Evolutionary conservation across 2,329 filamentous ascomycete genomes (phyloP).

Genomic region (Xylaria hypoxylon): DNA sequence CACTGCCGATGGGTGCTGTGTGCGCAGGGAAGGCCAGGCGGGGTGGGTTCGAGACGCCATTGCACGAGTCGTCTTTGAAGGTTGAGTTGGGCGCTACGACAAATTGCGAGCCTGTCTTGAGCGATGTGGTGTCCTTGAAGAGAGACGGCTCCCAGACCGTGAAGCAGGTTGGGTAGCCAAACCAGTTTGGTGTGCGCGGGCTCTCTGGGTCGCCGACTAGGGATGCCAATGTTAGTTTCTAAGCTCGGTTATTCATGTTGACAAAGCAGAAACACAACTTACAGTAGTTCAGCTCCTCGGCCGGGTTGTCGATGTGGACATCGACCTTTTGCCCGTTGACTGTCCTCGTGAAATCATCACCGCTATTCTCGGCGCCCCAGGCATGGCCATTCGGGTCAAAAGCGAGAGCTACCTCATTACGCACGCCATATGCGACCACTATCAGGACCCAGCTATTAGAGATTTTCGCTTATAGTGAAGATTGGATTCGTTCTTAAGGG

Average conservation of each 20-base stretch:
- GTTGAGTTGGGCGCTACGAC: conserved; percentile 50
- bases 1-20: conserved; percentile 57
- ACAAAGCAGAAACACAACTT: conserved; percentile 13
- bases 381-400: conserved; percentile 55
- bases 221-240: conserved; percentile 9
- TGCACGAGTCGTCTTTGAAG: conserved; percentile 49
- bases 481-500: background rate
- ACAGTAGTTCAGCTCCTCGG: conserved; percentile 73
- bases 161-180: conserved; percentile 68
- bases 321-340: conserved; percentile 56
- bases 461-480: background rate
- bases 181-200: conserved; percentile 61
- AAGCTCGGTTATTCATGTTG: background rate
- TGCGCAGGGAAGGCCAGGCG: conserved; percentile 67
- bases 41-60: conserved; percentile 51
- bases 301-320: conserved; percentile 71
- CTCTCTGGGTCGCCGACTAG: conserved; percentile 65
- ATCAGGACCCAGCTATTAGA: background rate
- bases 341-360: conserved; percentile 66
- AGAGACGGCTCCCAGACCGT: conserved; percentile 57
- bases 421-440: conserved; percentile 65
- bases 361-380: conserved; percentile 71
- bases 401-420: conserved; percentile 70
- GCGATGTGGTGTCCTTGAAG: conserved; percentile 50
- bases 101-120: conserved; percentile 53